These are phyloP conservation scores for Lasiodiplodia sp. DNA, from an alignment of 2,329 filamentous ascomycete genomes.

Conservation along the genomic window DNA sequence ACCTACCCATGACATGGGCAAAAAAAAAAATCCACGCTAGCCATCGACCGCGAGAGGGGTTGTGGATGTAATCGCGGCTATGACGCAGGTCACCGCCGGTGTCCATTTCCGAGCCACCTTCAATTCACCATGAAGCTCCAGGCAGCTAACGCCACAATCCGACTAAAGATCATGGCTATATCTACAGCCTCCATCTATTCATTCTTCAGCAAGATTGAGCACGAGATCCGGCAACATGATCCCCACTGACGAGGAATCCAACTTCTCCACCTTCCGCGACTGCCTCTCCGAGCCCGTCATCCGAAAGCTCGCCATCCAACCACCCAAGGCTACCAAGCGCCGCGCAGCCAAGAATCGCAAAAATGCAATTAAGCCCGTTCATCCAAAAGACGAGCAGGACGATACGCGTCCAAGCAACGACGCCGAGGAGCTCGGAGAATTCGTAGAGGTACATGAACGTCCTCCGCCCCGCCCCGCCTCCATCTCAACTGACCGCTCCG, in stretches of 20 bases:
- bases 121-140: background rate
- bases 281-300: constrained; percentile 75
- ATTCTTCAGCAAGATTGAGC: background rate
- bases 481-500: constrained; percentile 3
- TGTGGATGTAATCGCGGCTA: background rate
- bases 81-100: constrained; percentile 15
- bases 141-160: background rate
- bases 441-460: constrained; percentile 66
- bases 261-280: constrained; percentile 76
- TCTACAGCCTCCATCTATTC: background rate
- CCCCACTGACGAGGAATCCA: constrained; percentile 42
- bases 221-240: constrained; percentile 10
- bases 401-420: constrained; percentile 42
- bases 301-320: constrained; percentile 61
- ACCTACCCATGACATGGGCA: too few species aligned
- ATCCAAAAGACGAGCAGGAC: constrained; percentile 21
- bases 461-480: background rate
- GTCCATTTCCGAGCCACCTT: constrained; percentile 11
- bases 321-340: constrained; percentile 53
- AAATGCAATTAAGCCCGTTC: constrained; percentile 44
- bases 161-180: background rate
- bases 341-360: constrained; percentile 52
- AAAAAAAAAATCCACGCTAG: too few species aligned
- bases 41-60: too few species aligned
- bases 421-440: constrained; percentile 77